Conservation (phyloP, 2,329 filamentous ascomycete species). For the Chaetomium olivaceum region DNA sequence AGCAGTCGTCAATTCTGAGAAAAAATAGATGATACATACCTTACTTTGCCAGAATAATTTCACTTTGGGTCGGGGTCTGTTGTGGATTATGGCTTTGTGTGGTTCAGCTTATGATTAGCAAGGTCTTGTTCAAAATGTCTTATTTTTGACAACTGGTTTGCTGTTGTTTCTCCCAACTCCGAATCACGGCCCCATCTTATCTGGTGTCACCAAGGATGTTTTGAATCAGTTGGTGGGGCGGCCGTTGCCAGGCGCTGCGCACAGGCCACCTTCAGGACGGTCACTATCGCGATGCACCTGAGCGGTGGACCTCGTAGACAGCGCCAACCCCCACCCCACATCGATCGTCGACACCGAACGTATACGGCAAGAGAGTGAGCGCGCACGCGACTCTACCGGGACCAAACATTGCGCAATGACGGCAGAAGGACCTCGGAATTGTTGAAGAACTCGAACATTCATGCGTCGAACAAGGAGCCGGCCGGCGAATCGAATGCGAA, state of each 20-base stretch:
- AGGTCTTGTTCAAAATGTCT: background rate
- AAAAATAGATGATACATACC: background rate
- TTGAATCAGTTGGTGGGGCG: constrained; percentile 7
- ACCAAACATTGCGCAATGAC: constrained; percentile 20
- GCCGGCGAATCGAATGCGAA: constrained; percentile 34
- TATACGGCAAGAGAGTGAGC: constrained; percentile 5
- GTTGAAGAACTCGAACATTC: constrained; percentile 11
- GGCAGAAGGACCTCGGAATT: background rate
- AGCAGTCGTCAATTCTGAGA: background rate
- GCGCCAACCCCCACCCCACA: constrained; percentile 5
- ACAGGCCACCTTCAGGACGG: constrained; percentile 1
- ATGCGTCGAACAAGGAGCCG: constrained; percentile 19
- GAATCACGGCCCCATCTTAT: background rate
- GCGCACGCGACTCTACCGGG: constrained; percentile 18
- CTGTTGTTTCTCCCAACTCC: too few relatives aligned
- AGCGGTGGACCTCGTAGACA: background rate
- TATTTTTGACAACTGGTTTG: background rate
- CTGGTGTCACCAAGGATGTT: background rate
- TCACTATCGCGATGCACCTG: background rate
- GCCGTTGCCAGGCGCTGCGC: constrained; percentile 4
- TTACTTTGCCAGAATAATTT: too few relatives aligned
- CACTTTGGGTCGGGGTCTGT: background rate
- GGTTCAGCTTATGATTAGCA: background rate
- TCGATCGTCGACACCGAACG: background rate
- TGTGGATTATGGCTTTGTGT: background rate